Evolutionary conservation across 2,329 filamentous ascomycete genomes (phyloP).

Genomic region (Paracoccidioides brasiliensis): DNA sequence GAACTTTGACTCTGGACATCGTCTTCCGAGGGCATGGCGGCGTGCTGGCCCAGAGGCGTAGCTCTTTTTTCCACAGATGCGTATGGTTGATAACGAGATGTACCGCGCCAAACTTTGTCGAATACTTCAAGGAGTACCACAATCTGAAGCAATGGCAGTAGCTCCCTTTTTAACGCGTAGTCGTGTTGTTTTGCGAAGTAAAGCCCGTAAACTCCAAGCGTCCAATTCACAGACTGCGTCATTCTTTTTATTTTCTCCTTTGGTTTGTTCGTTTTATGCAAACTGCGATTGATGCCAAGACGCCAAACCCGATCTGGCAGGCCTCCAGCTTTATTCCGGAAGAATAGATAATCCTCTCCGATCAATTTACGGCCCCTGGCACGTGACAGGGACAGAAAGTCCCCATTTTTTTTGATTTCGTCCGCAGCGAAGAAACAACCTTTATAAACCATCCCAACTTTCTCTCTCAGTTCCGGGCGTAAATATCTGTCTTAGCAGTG

Average conservation of each 20-base stretch:
- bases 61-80: background rate
- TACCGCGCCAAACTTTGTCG: background rate
- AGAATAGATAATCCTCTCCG: background rate
- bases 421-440: background rate
- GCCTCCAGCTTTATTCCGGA: background rate
- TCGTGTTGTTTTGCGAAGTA: background rate
- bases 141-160: background rate
- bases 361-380: background rate
- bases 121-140: background rate
- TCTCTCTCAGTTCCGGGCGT: background rate
- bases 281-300: background rate
- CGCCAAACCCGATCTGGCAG: background rate
- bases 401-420: background rate
- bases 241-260: too few relatives aligned
- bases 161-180: background rate
- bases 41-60: background rate
- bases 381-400: background rate
- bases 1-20: conserved; percentile 2
- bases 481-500: background rate
- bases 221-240: too few relatives aligned
- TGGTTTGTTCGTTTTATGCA: background rate
- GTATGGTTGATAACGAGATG: background rate
- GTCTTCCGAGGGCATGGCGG: conserved; percentile 8
- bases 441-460: background rate
- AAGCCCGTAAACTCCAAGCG: background rate